Conservation (phyloP, 495 filamentous ascomycete species). For the Stereocaulon alpinum region DNA sequence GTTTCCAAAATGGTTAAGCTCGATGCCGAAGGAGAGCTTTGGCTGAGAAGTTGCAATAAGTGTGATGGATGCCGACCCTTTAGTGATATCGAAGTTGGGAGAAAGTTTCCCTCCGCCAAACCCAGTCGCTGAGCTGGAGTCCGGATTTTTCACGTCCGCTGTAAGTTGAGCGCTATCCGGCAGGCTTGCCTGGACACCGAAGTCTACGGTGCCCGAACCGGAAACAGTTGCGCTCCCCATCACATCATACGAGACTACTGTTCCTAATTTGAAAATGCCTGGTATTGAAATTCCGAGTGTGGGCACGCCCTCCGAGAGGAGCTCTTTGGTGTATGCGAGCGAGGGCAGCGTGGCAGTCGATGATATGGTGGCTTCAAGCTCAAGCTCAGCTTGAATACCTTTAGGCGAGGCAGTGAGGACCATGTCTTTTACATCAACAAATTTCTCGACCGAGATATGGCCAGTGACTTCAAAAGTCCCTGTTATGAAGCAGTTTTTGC, state of each 20-base stretch:
- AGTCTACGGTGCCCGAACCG: slow-evolving; percentile 24
- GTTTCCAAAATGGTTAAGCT: no score
- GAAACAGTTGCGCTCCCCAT: slow-evolving; percentile 21
- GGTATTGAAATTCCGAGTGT: slow-evolving; percentile 23
- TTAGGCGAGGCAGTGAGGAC: slow-evolving; percentile 21
- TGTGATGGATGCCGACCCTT: slow-evolving; percentile 17
- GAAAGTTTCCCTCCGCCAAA: slow-evolving; percentile 19
- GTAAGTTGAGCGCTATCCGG: slow-evolving; percentile 25
- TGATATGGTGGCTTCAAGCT: slow-evolving; percentile 25
- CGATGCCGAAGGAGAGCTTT: slow-evolving; percentile 26
- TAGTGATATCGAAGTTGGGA: slow-evolving; percentile 25
- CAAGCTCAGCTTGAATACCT: slow-evolving; percentile 22
- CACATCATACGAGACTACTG: slow-evolving; percentile 25
- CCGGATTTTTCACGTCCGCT: slow-evolving; percentile 17
- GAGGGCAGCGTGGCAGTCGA: not conserved
- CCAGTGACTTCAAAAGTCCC: slow-evolving; percentile 27
- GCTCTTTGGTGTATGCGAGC: slow-evolving; percentile 16
- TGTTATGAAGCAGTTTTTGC: slow-evolving; percentile 26
- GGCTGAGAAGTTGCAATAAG: slow-evolving; percentile 27
- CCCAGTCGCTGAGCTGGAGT: slow-evolving; percentile 21
- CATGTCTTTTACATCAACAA: slow-evolving; percentile 22
- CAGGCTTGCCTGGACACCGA: slow-evolving; percentile 24
- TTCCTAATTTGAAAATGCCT: slow-evolving; percentile 26
- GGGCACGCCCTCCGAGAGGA: slow-evolving; percentile 24
- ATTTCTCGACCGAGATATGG: slow-evolving; percentile 24